Conservation (phyloP, 768 basidiomycete genomes). For the Paxillus ammoniavirescens region DNA sequence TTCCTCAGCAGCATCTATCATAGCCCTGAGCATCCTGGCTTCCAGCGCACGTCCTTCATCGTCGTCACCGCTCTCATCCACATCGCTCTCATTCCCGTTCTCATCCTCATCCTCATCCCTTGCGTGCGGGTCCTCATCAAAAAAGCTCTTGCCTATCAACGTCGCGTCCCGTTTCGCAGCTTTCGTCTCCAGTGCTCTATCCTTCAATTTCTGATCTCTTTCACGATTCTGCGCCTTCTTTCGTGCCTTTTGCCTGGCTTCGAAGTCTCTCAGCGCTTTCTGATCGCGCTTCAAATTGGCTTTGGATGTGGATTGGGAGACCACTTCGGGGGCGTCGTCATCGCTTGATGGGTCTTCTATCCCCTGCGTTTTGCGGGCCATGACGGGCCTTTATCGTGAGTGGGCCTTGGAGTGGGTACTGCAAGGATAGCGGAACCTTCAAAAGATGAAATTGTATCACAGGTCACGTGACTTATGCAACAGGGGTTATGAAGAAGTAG, state of each 20-base stretch:
- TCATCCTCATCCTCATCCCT: slow-evolving; percentile 21
- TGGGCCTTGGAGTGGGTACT: not conserved
- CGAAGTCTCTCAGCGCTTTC: slow-evolving; percentile 36
- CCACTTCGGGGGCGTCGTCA: slow-evolving; percentile 49
- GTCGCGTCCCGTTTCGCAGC: slow-evolving; percentile 7
- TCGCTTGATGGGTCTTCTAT: slow-evolving; percentile 26
- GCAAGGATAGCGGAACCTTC: too few species aligned
- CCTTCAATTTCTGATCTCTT: slow-evolving; percentile 49
- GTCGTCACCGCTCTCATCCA: slow-evolving; percentile 20
- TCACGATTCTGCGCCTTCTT: slow-evolving; percentile 46
- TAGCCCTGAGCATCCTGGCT: slow-evolving; percentile 27
- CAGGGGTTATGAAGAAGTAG: too few species aligned
- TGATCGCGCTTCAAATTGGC: slow-evolving; percentile 37
- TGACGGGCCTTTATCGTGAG: slow-evolving; percentile 1
- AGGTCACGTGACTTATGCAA: too few species aligned
- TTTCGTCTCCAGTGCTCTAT: slow-evolving; percentile 34
- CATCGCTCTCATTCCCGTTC: slow-evolving; percentile 26
- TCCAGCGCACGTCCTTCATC: slow-evolving; percentile 15
- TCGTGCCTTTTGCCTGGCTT: slow-evolving; percentile 38
- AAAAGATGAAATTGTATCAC: too few species aligned
- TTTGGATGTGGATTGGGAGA: slow-evolving; percentile 49
- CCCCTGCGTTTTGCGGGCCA: slow-evolving; percentile 18
- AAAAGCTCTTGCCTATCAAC: slow-evolving; percentile 12
- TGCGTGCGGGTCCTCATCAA: slow-evolving; percentile 2
- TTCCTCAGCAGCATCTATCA: slow-evolving; percentile 28